Percentiles rank a stretch among this genome's conserved stretches.
phyloP scores from a whole-genome alignment of 2,329 filamentous ascomycete genomes.

The Acrocalymma vagum region DNA sequence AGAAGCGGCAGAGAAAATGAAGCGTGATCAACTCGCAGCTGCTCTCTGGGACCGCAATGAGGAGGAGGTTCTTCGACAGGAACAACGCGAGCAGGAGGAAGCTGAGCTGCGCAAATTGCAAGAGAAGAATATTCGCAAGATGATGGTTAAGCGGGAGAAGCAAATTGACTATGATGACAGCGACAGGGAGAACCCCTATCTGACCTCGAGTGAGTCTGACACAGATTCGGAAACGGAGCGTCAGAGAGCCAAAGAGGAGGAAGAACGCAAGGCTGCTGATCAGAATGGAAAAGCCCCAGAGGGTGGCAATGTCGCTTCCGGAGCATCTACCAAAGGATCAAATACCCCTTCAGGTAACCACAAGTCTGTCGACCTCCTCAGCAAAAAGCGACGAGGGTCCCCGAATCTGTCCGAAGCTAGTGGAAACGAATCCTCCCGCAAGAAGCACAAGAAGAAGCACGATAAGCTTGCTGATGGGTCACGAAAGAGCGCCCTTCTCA shows the following conservation, averaged over 20 bases:
- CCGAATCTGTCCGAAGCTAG: slow-evolving; percentile 90
- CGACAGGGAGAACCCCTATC: slow-evolving; percentile 64
- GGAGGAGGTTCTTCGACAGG: slow-evolving; percentile 69
- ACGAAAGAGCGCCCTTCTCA: slow-evolving; percentile 32
- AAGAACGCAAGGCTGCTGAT: slow-evolving; percentile 55
- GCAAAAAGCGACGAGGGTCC: slow-evolving; percentile 84
- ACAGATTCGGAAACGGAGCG: slow-evolving; percentile 71
- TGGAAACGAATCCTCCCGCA: slow-evolving; percentile 86
- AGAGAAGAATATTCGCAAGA: slow-evolving; percentile 81
- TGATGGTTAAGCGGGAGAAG: slow-evolving; percentile 83
- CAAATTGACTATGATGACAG: slow-evolving; percentile 90
- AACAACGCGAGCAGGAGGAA: slow-evolving; percentile 72
- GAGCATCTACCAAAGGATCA: slow-evolving; percentile 73
- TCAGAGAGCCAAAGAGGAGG: slow-evolving; percentile 65
- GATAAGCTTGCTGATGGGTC: slow-evolving; percentile 34
- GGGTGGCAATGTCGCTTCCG: slow-evolving; percentile 57
- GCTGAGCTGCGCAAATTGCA: slow-evolving; percentile 74
- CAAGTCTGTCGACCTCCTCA: slow-evolving; percentile 59
- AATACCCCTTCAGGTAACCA: slow-evolving; percentile 70
- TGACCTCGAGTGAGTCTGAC: slow-evolving; percentile 40
- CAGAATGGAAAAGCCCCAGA: slow-evolving; percentile 57
- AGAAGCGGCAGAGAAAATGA: slow-evolving; percentile 71
- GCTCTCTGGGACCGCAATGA: slow-evolving; percentile 78
- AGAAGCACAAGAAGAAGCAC: slow-evolving; percentile 65
- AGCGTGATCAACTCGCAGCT: slow-evolving; percentile 82